Base-by-base conservation (phyloP, 768 basidiomycete genomes). In the Mycena leptocephala region DNA sequence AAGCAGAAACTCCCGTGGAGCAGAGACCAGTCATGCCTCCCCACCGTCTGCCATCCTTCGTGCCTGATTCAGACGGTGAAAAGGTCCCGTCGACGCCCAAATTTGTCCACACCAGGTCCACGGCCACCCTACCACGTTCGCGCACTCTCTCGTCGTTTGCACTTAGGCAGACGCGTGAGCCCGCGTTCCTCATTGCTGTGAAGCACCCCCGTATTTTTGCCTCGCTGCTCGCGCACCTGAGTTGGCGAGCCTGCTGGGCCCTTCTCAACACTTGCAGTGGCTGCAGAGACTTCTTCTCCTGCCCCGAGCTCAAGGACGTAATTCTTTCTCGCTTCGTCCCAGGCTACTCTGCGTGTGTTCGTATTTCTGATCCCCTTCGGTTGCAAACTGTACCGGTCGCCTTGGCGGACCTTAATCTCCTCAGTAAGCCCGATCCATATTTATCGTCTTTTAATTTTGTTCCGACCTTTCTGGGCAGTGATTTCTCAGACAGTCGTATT, bases 401-500 rank as follows among this genome's bases (percentile, higher is more conserved):
- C 48, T 83, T 95, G 48, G 83, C 88, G 58, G 93, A 95, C 81
- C 84, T 96, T 20, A 88, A 92, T 80, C 83, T 93, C 26, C 89
- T 95, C 67, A 80, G 95, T 96, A 85, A 83, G 94, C 89, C 43
- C 53, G 63, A 56, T 65, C 37, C 61, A 5, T 35, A 72, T 39
- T 75, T 10, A 7, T 61, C 62, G 58, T 48, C 39, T 62, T 59
- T 61, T 74, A 61, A 78, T 72, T 68, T 74, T 35, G 69, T 74
- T 65, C 48, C 59, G 80, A 61, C 41, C 66, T 32, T 71, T 53
- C 48, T 43, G 28, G 59, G 72, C 30, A 95, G 95, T 94, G 76
- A 85, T 92, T 62, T 95, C 95, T 0, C 93, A 93, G 79, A 86
- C 86, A 13, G 84, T 93, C 13, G 90, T 92, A 0, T 87, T 95